Evolutionary conservation across 495 filamentous ascomycete genomes (phyloP).

Genomic region (Platismatia glauca): DNA sequence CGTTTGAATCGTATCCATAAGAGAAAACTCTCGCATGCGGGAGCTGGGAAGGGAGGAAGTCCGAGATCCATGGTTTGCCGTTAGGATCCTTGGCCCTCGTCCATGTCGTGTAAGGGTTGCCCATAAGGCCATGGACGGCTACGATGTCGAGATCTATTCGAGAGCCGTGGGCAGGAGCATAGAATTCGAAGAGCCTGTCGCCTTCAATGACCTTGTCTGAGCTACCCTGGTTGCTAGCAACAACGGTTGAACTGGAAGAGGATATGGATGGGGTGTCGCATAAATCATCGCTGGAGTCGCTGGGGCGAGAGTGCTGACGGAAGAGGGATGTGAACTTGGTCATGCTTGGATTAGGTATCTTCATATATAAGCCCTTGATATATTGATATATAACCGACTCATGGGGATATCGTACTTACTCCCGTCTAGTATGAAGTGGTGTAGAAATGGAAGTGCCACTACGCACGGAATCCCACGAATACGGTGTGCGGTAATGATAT

Average conservation of each 20-base stretch:
- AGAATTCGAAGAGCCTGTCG: slow-evolving; percentile 4
- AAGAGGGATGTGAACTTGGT: slow-evolving; percentile 11
- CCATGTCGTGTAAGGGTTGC: slow-evolving; percentile 7
- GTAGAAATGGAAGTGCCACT: no score
- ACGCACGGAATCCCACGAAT: no score
- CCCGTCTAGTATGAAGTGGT: no score
- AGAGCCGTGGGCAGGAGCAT: not conserved
- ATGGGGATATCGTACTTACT: no score
- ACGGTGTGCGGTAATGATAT: no score
- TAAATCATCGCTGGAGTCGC: slow-evolving; percentile 5
- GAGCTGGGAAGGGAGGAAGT: slow-evolving; percentile 25
- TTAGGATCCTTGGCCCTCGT: slow-evolving; percentile 14
- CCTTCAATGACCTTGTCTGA: slow-evolving; percentile 4
- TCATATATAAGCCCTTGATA: no score
- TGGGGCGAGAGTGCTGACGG: slow-evolving; percentile 9
- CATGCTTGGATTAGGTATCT: slow-evolving; percentile 1
- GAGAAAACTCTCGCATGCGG: slow-evolving; percentile 22
- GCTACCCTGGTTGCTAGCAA: not conserved
- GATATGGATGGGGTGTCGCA: not conserved
- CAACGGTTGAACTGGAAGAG: not conserved
- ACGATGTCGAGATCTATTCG: slow-evolving; percentile 1
- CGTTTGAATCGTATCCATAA: slow-evolving; percentile 26
- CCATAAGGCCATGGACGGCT: slow-evolving; percentile 12
- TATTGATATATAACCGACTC: no score
- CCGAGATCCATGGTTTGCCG: slow-evolving; percentile 31